Conservation (phyloP, 768 basidiomycete genomes). For the Tulasnella sp. region DNA sequence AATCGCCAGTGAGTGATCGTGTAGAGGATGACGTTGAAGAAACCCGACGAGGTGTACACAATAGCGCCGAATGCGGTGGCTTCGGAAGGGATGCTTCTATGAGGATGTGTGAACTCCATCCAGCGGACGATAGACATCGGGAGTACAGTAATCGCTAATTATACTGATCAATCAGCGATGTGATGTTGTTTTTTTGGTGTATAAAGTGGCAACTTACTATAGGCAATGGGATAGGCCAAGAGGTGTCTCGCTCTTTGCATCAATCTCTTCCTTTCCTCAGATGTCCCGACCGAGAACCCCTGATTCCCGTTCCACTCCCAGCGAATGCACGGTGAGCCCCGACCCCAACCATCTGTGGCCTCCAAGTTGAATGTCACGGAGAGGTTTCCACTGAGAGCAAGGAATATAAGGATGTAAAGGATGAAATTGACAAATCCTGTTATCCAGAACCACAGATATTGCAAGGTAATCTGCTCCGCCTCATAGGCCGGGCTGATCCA, state of each 20-base stretch:
- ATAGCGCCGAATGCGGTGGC: too few relatives aligned
- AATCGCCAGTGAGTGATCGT: constrained; percentile 29
- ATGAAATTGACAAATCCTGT: neutral
- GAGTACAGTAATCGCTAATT: constrained; percentile 23
- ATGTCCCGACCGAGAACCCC: neutral
- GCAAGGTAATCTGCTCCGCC: too few relatives aligned
- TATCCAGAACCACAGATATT: neutral
- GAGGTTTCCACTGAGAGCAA: neutral
- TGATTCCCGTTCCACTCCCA: constrained; percentile 38
- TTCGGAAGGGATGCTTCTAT: constrained; percentile 26
- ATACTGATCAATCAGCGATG: too few relatives aligned
- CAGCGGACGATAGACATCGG: constrained; percentile 37
- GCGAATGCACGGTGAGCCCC: constrained; percentile 25
- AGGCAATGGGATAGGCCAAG: neutral
- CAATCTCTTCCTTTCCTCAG: neutral
- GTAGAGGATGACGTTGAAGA: constrained; percentile 37
- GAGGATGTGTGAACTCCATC: constrained; percentile 26
- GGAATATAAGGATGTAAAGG: neutral
- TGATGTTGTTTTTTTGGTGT: neutral
- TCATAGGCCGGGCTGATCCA: too few relatives aligned
- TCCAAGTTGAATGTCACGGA: constrained; percentile 4
- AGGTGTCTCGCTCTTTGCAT: neutral
- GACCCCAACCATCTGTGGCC: constrained; percentile 9
- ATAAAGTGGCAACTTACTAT: neutral
- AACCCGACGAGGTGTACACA: constrained; percentile 38